Base-by-base conservation (phyloP, 2,329 filamentous ascomycete genomes). In the Ophioceras dolichostomum region DNA sequence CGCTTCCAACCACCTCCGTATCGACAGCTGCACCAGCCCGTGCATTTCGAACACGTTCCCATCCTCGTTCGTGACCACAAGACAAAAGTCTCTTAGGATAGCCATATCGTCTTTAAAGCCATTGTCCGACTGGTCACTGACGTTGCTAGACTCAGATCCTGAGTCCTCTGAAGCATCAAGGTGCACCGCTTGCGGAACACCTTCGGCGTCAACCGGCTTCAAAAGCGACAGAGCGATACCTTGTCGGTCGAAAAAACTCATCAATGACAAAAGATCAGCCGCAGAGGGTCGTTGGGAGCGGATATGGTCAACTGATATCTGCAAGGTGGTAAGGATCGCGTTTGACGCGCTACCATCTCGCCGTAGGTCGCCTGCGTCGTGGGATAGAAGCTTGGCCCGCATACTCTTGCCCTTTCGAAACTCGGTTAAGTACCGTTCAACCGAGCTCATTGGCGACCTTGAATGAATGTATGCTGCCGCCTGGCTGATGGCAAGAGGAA, bases 41-140 rank as follows among this genome's bases (percentile, higher is more conserved):
- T 67, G 62, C 59, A 67, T 66, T 41, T 60, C 54, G 35, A 60
- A 63, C 2, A 38, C 36, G 10, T 41, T 47, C 2, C 43, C 42
- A 16, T 36, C 16, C 22, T 40, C 42, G n/a, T 38, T 48, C 10
- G 37, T 34, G 1, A 39, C 36, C 8, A 67, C 44, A 4, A 67
- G 53, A 2, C 49, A 61, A 43, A 53, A 67, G 36, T 56, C 45
- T 29, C 46, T 43, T 9, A 68, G 48, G 2, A 48, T 44, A 1
- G 41, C 21, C 1, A 66, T 36, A 42, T 64, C 56, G 3, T 53
- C 47, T 41, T 56, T 49, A 18, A 57, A 54, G 5, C 43, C 44
- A 3, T 39, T 22, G 4, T 39, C 39, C 36, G 28, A 36, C 32
- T 27, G 6, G 0, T 35, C 17, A 32, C 35, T 29, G 13, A 24